Percentiles rank a stretch among this genome's conserved stretches.
Evolutionary conservation across 495 filamentous ascomycete species (phyloP).

Genomic region (Pyrenula aspistea): DNA sequence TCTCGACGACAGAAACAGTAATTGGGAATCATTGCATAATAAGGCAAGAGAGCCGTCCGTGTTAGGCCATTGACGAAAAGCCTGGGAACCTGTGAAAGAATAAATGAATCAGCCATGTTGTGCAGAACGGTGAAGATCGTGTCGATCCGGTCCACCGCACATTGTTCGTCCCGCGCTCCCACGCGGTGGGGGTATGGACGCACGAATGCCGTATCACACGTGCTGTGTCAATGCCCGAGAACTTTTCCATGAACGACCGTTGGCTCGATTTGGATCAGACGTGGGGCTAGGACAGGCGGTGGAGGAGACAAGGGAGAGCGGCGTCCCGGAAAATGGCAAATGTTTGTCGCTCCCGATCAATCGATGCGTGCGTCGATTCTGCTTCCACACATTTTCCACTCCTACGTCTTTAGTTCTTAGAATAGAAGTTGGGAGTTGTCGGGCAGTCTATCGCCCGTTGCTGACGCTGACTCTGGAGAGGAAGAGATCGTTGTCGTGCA

Average conservation of each 20-base stretch:
- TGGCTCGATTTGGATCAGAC: neutral
- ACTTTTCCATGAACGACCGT: conserved; percentile 2
- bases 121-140: neutral
- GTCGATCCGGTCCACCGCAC: conserved; percentile 1
- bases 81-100: neutral
- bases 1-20: neutral
- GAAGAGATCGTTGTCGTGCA: too few relatives aligned
- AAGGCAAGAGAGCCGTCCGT: neutral
- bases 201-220: conserved; percentile 3
- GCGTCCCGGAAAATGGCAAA: too few relatives aligned
- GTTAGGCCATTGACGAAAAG: too few relatives aligned
- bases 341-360: too few relatives aligned
- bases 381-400: too few relatives aligned
- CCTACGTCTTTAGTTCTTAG: too few relatives aligned
- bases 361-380: too few relatives aligned
- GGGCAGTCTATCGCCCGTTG: too few relatives aligned
- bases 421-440: too few relatives aligned
- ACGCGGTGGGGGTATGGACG: conserved; percentile 17
- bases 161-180: too few relatives aligned
- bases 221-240: neutral
- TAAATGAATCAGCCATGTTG: neutral
- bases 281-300: neutral
- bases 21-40: neutral
- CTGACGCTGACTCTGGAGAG: too few relatives aligned
- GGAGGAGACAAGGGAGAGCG: too few relatives aligned